Percentiles rank a stretch among this genome's conserved stretches.
Conservation (phyloP, 495 filamentous ascomycete genomes). For the Diplogelasinospora grovesii region DNA sequence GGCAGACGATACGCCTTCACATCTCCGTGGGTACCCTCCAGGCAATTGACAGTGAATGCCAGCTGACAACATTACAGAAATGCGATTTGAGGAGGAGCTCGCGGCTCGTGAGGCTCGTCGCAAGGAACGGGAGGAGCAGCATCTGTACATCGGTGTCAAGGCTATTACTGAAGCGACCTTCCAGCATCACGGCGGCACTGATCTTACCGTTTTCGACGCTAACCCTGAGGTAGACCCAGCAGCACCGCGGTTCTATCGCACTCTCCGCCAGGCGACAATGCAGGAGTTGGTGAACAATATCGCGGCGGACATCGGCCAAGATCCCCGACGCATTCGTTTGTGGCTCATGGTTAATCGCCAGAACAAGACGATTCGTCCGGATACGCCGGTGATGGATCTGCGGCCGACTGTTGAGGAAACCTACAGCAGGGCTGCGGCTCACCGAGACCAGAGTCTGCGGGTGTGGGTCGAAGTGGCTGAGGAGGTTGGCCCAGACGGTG, state of each 20-base stretch:
- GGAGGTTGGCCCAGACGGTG: constrained; percentile 54
- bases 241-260: constrained; percentile 57
- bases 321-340: constrained; percentile 62
- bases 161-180: constrained; percentile 76
- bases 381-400: constrained; percentile 70
- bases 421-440: constrained; percentile 51
- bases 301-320: constrained; percentile 58
- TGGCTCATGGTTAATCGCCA: constrained; percentile 99
- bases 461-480: constrained; percentile 79
- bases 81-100: constrained; percentile 73
- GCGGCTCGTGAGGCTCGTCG: constrained; percentile 61
- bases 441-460: constrained; percentile 63
- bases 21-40: constrained; percentile 57
- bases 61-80: constrained; percentile 45
- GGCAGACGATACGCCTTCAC: constrained; percentile 68
- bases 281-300: constrained; percentile 63
- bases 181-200: constrained; percentile 72
- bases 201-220: constrained; percentile 66
- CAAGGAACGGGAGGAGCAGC: constrained; percentile 88
- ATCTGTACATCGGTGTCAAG: constrained; percentile 78
- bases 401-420: constrained; percentile 81
- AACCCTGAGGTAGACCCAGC: constrained; percentile 47
- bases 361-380: constrained; percentile 91
- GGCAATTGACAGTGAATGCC: neutral
- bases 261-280: constrained; percentile 67